Evolutionary conservation across 2,329 filamentous ascomycete species (phyloP), one percentile per base, ranked within the genome.

Genomic region (Aspergillus sp.): DNA sequence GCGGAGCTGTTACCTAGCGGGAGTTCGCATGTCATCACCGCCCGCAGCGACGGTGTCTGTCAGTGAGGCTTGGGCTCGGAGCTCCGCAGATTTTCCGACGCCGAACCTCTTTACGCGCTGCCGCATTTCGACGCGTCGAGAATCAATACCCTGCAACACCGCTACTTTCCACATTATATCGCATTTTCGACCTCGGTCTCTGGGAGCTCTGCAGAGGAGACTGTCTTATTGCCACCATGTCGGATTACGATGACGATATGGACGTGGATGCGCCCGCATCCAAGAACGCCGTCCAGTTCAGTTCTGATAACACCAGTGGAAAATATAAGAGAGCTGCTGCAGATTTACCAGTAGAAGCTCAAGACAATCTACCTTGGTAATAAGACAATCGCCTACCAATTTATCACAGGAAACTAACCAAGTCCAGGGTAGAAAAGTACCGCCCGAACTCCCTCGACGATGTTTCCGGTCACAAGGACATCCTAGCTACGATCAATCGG

Each of bases 401-500:
- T 37, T 33, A 6, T 6, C 12, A 14, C 17, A 8, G 11, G 57
- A 67, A 48, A 59, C 52, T 65, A 51, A 67, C 63, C 55, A 58
- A 47, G 46, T 11, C 2, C 59, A 92, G 90, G 93, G 92, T 99
- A 8, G 95, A 99, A 73, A 99, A 99, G 71, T 99, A 98, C 77
- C 86, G 95, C 53, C 95, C 95, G 17, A 87, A 88, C 61, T 91
- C 90, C 2, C 85, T 99, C 46, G 86, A 89, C 66, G 95, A 99
- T 75, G 95, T 99, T 57, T 96, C 92, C 3, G 95, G 95, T 19
- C 95, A 99, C 75, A 90, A 97, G 72, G 95, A 99, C 76, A 98
- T 99, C 70, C 86, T 99, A 63, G 88, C 93, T 4, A 99, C 95
- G 2, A 96, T 99, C 79, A 97, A 97, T 82, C 95, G 93, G 74